Percentiles rank a stretch among this genome's conserved stretches.
Conservation (phyloP, 768 basidiomycete species). For the Pleurotus tuber-regium region DNA sequence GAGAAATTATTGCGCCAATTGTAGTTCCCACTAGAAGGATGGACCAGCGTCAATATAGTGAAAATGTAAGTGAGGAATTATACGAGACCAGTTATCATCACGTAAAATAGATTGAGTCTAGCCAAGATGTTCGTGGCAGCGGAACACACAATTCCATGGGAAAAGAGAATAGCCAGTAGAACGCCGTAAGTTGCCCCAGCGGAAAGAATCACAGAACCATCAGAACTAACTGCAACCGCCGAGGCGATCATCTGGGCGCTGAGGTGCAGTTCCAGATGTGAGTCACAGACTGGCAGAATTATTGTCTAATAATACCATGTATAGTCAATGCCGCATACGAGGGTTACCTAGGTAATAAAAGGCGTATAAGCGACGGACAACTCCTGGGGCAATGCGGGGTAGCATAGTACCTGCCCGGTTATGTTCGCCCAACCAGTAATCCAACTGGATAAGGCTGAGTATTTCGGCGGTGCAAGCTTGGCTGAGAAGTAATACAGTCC, state of each 20-base stretch:
- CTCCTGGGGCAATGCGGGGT: not conserved
- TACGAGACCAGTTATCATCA: slow-evolving; percentile 51
- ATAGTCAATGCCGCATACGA: slow-evolving; percentile 75
- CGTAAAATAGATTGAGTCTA: slow-evolving; percentile 69
- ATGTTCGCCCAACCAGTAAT: slow-evolving; percentile 58
- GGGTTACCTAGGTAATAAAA: slow-evolving; percentile 33
- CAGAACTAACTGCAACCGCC: slow-evolving; percentile 59
- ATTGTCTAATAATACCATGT: slow-evolving; percentile 38
- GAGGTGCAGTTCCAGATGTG: not conserved
- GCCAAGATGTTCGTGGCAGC: slow-evolving; percentile 65
- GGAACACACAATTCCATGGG: slow-evolving; percentile 71
- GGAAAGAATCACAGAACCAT: slow-evolving; percentile 50
- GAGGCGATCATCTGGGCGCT: slow-evolving; percentile 74
- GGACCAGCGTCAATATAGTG: slow-evolving; percentile 15
- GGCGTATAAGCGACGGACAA: not conserved
- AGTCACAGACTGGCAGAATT: not conserved
- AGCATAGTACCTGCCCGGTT: slow-evolving; percentile 51
- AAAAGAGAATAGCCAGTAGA: slow-evolving; percentile 57
- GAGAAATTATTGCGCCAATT: slow-evolving; percentile 56
- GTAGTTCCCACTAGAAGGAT: slow-evolving; percentile 54
- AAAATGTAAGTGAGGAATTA: slow-evolving; percentile 3
- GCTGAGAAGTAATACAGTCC: slow-evolving; percentile 80
- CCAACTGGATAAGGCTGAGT: slow-evolving; percentile 64
- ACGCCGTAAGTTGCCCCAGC: slow-evolving; percentile 68
- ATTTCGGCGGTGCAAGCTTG: slow-evolving; percentile 62